Base-by-base conservation (phyloP, 169 alveolate genomes). In the Theileria orientalis region DNA sequence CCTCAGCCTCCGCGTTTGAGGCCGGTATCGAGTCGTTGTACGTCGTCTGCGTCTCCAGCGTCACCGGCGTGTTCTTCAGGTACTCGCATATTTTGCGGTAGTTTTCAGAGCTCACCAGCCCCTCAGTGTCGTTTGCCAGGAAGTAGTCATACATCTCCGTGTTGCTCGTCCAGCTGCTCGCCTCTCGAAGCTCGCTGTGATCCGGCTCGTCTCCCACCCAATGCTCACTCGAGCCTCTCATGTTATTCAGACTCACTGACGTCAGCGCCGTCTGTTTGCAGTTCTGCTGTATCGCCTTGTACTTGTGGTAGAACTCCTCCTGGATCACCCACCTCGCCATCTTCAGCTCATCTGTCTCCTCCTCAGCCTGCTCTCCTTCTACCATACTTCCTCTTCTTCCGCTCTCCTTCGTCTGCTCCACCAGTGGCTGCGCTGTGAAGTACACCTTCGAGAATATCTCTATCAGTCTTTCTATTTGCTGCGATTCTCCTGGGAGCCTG, bases 401-500 rank as follows among this genome's bases (percentile, higher is more conserved):
- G 27, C n/a, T 33, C 14, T 27, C 11, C n/a, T 63, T 68, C 23
- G 16, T 56, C 29, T 69, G 56, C 41, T 41, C 63, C 13, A 46
- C 78, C 25, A 79, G 42, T 21, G 87, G 89, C 73, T 76, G 87
- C 62, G 83, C 72, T 69, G 64, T 83, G 77, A 87, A 94, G 72
- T 87, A 93, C 56, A 90, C 94, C 49, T 74, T 76, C 33, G 96
- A 85, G 70, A 90, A 95, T 19, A 86, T 88, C 73, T 93, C 96
- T 75, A 95, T 87, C 63, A 95, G 91, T 68, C 98, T 77, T 69
- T 94, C 97, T 42, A 95, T 94, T 69, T 91, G 92, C 60, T 95
- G 97, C 6, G 97, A 90, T 76, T 95, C 98, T 0, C 97, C 97
- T 0, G 97, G 97, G 37, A 94, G 74, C 72, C 93, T 90, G 84